Base-by-base conservation (phyloP, 2,329 filamentous ascomycete genomes). In the Helotiales sp. region DNA sequence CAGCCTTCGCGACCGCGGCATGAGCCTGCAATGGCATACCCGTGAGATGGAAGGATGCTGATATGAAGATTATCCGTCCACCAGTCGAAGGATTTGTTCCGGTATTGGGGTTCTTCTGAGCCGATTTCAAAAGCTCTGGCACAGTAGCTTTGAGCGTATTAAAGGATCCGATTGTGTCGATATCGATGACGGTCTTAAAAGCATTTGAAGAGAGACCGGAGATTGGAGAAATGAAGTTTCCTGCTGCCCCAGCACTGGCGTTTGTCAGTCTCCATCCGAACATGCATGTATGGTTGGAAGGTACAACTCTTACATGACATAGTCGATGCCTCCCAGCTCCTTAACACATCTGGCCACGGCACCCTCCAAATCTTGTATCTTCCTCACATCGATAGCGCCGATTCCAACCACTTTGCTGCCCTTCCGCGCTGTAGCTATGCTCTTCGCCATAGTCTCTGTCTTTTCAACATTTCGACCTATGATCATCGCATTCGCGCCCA, bases 111-210 rank as follows among this genome's bases (percentile, higher is more conserved):
- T 77, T 74, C 74, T 86, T 87, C 37, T 81, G 80, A 0, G 91
- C 89, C n/a, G 93, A 96, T 73, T 88, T 85, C 13, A 93, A 80
- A 2, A 99, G 86, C 75, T 97, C 86, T 0, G 93, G 93, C 37
- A 97, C 82, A 0, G 93, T 96, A 3, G 95, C 93, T 81, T 98
- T 98, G 76, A 97, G 85, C 2, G 93, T 97, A 82, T 98, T 97
- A 82, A 92, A 99, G 17, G 92, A 96, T 34, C 96, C 96, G 40
- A 98, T 80, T 2, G 97, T 91, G 78, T 98, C 96, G 76, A 99
- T 99, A 69, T 98, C 96, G 75, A 98, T 95, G 71, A 99, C 96
- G 0, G 92, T 85, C 79, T 94, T 96, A 88, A 99, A 97, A 3
- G 93, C 96, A 77, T 98, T 98, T 66, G 91, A 81, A 47, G 89